Percentiles rank a stretch among this genome's conserved stretches.
These are phyloP conservation scores for Solanum appendiculatum DNA, from an alignment of 257 asterid genomes.

Conservation along the genomic window DNA sequence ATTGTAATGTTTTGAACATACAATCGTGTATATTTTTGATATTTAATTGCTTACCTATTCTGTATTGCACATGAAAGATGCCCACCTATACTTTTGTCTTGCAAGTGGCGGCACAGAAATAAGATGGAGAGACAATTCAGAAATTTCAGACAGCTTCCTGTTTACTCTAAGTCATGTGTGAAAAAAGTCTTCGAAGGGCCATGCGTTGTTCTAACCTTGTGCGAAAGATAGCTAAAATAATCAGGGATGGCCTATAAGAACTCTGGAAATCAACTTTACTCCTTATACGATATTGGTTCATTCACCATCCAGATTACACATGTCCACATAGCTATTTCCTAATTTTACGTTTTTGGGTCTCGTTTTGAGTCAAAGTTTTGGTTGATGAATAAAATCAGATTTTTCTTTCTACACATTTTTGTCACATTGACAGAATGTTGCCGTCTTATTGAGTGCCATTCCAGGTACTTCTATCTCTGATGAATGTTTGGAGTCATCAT, in stretches of 20 bases:
- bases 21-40: conserved; percentile 36
- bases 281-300: neutral
- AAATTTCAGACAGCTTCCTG: neutral
- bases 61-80: conserved; percentile 15
- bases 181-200: neutral
- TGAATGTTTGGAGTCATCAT: neutral
- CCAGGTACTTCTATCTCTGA: neutral
- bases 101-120: neutral
- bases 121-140: neutral
- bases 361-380: neutral
- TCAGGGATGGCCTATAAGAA: neutral
- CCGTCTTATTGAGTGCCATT: neutral
- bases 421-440: neutral
- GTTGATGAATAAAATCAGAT: neutral
- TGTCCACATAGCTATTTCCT: neutral
- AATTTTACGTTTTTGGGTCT: neutral
- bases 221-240: neutral
- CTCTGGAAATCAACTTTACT: neutral
- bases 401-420: neutral
- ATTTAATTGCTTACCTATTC: conserved; percentile 38
- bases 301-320: neutral
- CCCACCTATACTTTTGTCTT: neutral
- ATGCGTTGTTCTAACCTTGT: neutral
- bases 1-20: conserved; percentile 31
- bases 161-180: neutral